Conservation (phyloP, 257 asterid genomes). For the Misopates orontium region DNA sequence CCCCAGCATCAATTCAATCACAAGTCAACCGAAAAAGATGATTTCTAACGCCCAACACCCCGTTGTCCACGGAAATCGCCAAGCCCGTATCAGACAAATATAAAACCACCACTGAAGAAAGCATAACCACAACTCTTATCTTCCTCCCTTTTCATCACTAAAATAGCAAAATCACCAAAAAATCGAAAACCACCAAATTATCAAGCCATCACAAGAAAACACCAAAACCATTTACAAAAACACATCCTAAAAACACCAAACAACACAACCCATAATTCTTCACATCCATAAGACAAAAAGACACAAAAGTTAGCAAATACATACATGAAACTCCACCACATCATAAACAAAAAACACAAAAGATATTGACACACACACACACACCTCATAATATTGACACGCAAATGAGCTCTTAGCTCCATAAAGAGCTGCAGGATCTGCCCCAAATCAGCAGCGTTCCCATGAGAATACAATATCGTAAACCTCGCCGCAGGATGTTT, state of each 20-base stretch:
- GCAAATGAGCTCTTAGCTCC: slow-evolving; percentile 99
- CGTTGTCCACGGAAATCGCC: too few species aligned
- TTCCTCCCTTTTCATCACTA: too few species aligned
- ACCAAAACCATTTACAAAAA: neutral
- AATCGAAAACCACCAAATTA: too few species aligned
- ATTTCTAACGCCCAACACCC: too few species aligned
- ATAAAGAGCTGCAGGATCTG: slow-evolving; percentile 92
- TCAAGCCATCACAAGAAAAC: neutral
- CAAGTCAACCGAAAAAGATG: too few species aligned
- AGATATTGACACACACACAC: neutral
- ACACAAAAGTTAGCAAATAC: slow-evolving; percentile 12
- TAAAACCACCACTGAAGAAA: too few species aligned
- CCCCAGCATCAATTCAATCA: too few species aligned
- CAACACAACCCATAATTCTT: slow-evolving; percentile 18
- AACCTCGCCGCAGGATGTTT: slow-evolving; percentile 82
- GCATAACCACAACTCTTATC: too few species aligned
- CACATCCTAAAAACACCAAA: slow-evolving; percentile 7
- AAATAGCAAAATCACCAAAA: too few species aligned
- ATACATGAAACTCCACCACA: neutral
- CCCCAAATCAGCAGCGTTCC: slow-evolving; percentile 99
- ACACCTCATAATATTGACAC: slow-evolving; percentile 96
- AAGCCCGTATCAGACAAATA: too few species aligned
- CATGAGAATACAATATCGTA: slow-evolving; percentile 89
- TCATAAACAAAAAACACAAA: slow-evolving; percentile 9
- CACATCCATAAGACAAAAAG: too few species aligned